Evolutionary conservation across 2,329 filamentous ascomycete species (phyloP).

Genomic region (Phialocephala sp.): DNA sequence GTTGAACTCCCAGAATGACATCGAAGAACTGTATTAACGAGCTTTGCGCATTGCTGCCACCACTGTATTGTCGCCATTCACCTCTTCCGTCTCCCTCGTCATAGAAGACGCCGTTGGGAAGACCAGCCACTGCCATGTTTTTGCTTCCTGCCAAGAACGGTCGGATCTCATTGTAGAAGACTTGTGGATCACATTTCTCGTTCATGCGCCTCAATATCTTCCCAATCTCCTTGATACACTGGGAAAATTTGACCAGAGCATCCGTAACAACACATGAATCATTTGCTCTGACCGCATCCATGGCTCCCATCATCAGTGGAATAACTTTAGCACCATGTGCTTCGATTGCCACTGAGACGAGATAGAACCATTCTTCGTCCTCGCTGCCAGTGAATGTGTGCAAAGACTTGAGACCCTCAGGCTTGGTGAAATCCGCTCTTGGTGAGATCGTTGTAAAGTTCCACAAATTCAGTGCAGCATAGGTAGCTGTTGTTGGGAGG

Average conservation of each 20-base stretch:
- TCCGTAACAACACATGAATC: constrained; percentile 65
- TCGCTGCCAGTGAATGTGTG: constrained; percentile 87
- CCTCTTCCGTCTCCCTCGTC: constrained; percentile 72
- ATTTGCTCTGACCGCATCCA: constrained; percentile 67
- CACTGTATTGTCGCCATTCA: constrained; percentile 78
- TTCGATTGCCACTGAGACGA: constrained; percentile 90
- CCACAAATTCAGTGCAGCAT: constrained; percentile 86
- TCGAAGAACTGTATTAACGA: constrained; percentile 95
- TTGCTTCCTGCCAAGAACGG: constrained; percentile 90
- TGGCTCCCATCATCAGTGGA: constrained; percentile 77
- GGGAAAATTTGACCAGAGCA: constrained; percentile 68
- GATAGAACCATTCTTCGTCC: constrained; percentile 94
- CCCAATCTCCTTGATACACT: constrained; percentile 72
- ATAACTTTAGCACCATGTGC: constrained; percentile 77
- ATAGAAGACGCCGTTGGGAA: constrained; percentile 85
- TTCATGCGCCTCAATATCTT: constrained; percentile 81
- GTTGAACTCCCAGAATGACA: constrained; percentile 82
- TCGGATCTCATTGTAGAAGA: constrained; percentile 88
- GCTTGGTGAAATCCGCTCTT: constrained; percentile 35
- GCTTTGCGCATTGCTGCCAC: constrained; percentile 92
- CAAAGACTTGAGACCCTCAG: constrained; percentile 73
- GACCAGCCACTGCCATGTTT: constrained; percentile 85
- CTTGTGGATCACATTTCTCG: constrained; percentile 82
- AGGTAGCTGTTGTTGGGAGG: constrained; percentile 88
- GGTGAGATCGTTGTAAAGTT: constrained; percentile 77